Evolutionary conservation across 73 alveolate genomes (phyloP).

Genomic region (Vitrella brassicaformis): DNA sequence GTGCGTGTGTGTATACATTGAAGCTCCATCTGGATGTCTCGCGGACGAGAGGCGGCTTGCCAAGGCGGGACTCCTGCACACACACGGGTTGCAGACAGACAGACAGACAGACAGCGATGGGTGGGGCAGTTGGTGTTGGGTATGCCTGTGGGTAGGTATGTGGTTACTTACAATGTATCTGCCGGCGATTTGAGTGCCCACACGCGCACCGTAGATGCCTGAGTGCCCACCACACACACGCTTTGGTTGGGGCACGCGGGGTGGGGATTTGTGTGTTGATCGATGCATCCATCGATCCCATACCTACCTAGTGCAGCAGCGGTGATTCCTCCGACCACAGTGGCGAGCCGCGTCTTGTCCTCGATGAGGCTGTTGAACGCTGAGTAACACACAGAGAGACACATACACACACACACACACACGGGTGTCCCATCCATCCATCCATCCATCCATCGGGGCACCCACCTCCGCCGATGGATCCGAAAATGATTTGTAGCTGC

Average conservation of each 20-base stretch:
- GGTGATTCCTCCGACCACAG: conserved; percentile 18
- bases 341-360: conserved; percentile 20
- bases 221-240: too few species aligned
- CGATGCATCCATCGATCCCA: too few species aligned
- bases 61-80: conserved; percentile 39
- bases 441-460: background rate
- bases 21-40: conserved; percentile 59
- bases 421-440: background rate
- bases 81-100: too few species aligned
- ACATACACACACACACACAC: background rate
- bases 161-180: conserved; percentile 11
- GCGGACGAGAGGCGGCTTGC: conserved; percentile 65
- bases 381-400: background rate
- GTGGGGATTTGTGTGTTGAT: too few species aligned
- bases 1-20: too few species aligned
- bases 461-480: background rate
- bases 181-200: conserved; percentile 16
- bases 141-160: too few species aligned
- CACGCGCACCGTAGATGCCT: conserved; percentile 32
- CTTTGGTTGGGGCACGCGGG: too few species aligned
- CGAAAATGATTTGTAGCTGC: conserved; percentile 8
- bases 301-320: conserved; percentile 26
- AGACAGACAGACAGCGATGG: too few species aligned
- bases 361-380: background rate
- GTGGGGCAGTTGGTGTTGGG: too few species aligned